Evolutionary conservation across 148 eudicot genomes (phyloP).

Genomic region (Silene conica): DNA sequence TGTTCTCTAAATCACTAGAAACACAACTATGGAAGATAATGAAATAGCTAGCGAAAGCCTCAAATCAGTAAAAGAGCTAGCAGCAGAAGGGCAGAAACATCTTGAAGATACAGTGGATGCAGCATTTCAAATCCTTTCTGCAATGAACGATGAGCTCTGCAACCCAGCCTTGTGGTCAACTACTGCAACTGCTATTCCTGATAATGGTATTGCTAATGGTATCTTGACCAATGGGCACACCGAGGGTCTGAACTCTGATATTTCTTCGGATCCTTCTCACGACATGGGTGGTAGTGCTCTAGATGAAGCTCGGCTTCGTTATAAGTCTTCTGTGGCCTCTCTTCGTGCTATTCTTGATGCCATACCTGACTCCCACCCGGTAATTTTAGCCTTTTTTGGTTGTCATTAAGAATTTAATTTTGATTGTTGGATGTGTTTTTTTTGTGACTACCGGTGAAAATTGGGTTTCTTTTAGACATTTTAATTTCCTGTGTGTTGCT

Average conservation of each 20-base stretch:
- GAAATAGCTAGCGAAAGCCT: constrained; percentile 13
- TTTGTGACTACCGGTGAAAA: background rate
- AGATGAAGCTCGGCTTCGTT: constrained; percentile 68
- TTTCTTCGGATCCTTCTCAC: constrained; percentile 42
- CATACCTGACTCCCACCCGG: constrained; percentile 58
- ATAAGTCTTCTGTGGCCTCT: constrained; percentile 62
- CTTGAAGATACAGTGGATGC: constrained; percentile 79
- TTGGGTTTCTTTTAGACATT: background rate
- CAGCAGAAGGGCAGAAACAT: constrained; percentile 72
- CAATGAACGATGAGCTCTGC: constrained; percentile 97
- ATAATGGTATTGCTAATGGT: background rate
- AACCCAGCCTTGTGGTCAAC: constrained; percentile 74
- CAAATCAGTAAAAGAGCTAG: constrained; percentile 54
- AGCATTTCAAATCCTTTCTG: constrained; percentile 65
- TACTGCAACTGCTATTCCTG: constrained; percentile 17
- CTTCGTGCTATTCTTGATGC: constrained; percentile 62
- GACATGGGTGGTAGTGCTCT: constrained; percentile 91
- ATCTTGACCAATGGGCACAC: constrained; percentile 18
- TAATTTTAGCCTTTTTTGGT: background rate
- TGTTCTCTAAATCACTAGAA: background rate
- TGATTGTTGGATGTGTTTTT: background rate
- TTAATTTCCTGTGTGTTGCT: constrained; percentile 1
- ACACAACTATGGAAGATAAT: constrained; percentile 40
- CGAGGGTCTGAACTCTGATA: constrained; percentile 37
- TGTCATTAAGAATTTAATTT: background rate